Evolutionary conservation across 495 filamentous ascomycete genomes (phyloP), one percentile per base, ranked within the genome.

Genomic region (Penicillium pulvis): DNA sequence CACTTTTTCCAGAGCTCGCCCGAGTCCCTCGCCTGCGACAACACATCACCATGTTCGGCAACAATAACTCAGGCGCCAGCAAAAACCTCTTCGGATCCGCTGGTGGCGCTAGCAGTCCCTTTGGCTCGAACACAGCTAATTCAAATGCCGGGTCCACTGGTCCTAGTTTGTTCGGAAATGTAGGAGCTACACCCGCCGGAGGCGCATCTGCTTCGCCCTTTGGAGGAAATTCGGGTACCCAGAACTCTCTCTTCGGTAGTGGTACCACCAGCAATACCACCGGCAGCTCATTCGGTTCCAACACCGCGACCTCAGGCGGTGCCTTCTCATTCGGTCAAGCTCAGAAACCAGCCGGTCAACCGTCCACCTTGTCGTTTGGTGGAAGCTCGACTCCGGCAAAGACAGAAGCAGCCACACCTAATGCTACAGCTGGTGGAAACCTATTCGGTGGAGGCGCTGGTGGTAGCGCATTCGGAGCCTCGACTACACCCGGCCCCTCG

Each of bases 361-460:
- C 36, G 9, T n/a, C 70, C n/a, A 52, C 59, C 28, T 54, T 70
- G 47, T 36, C 70, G 49, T 75, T 77, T 42, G 67, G 71, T 50
- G 51, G 62, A 41, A 60, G 49, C 36, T 66, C 71, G 47, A 79
- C 78, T 19, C 75, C 79, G 7, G 75, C 67, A 56, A 78, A 81
- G 60, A 56, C 75, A 5, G 57, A 62, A 6, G 75, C 76, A 28
- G 57, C 71, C 23, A 61, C 68, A 45, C 63, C 78, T 45, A 68
- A 59, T 19, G 17, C 73, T 73, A 62, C 62, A 74, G 45, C 64
- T 73, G 5, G 64, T 73, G 45, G 31, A 26, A 68, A 72, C 24
- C 64, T 75, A 20, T 36, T 83, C n/a, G 89, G 89, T 71, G 82
- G 83, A 52, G 75, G 72, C 17, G 57, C 68, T 8, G 48, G 51